Evolutionary conservation across 768 basidiomycete species (phyloP).

Genomic region (Suillus occidentalis): DNA sequence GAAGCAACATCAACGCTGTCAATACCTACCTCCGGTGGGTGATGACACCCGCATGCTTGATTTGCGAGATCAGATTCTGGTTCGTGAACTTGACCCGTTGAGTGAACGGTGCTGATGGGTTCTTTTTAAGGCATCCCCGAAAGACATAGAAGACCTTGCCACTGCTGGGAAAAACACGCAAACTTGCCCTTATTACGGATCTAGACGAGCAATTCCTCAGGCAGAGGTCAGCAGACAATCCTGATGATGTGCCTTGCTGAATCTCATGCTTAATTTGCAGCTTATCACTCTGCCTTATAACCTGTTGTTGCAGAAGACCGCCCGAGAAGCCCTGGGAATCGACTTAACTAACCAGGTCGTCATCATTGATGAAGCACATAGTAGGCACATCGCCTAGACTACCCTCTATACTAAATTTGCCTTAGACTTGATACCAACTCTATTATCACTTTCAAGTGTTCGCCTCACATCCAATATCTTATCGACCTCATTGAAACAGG

Average conservation of each 20-base stretch:
- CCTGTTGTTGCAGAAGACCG: conserved; percentile 77
- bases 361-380: conserved; percentile 96
- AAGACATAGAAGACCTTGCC: conserved; percentile 94
- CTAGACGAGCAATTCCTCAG: conserved; percentile 82
- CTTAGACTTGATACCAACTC: conserved; percentile 83
- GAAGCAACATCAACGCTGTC: conserved; percentile 69
- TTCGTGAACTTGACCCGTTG: conserved; percentile 23
- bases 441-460: conserved; percentile 82
- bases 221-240: conserved; percentile 63
- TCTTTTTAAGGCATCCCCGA: conserved; percentile 67
- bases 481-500: conserved; percentile 65
- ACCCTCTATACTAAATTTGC: conserved; percentile 1
- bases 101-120: background rate
- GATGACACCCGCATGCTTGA: conserved; percentile 76
- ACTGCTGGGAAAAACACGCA: conserved; percentile 61
- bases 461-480: conserved; percentile 60
- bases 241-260: background rate
- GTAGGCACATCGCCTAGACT: conserved; percentile 44
- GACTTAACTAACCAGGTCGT: conserved; percentile 82
- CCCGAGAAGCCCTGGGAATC: conserved; percentile 86
- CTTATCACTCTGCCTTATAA: conserved; percentile 94
- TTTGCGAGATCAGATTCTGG: conserved; percentile 85
- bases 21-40: conserved; percentile 66
- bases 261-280: conserved; percentile 37
- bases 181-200: conserved; percentile 93